phyloP scores from a whole-genome alignment of 2,329 filamentous ascomycete species.

The Verticillium tricorpus region DNA sequence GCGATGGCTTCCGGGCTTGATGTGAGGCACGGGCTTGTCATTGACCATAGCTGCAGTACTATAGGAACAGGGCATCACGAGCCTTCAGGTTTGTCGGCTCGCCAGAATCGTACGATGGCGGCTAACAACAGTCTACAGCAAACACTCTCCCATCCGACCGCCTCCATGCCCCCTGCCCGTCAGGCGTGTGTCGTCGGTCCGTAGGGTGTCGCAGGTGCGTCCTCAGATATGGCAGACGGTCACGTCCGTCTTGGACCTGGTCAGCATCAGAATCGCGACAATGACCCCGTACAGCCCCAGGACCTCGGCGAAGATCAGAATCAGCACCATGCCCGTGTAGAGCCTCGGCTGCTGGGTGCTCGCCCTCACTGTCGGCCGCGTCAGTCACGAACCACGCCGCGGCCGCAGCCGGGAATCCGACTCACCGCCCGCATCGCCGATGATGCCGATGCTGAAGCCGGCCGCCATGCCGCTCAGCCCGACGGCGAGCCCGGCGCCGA shows the following conservation, averaged over 20 bases:
- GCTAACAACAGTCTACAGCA: background rate
- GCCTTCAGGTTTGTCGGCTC: background rate
- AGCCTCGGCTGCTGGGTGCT: constrained; percentile 42
- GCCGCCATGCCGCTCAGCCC: constrained; percentile 40
- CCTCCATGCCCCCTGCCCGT: background rate
- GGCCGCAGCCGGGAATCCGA: too few species aligned
- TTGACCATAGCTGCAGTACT: background rate
- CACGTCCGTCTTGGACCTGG: constrained; percentile 31
- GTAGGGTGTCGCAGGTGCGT: constrained; percentile 13
- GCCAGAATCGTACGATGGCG: background rate
- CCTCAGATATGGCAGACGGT: constrained; percentile 25
- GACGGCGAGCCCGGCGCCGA: constrained; percentile 38
- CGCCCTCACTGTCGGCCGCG: constrained; percentile 30
- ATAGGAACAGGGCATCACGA: background rate
- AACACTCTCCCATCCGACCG: too few species aligned
- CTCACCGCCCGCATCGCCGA: constrained; percentile 40
- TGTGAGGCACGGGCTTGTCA: background rate
- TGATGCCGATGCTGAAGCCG: constrained; percentile 41
- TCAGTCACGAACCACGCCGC: background rate
- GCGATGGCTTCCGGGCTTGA: background rate
- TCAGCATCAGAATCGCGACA: constrained; percentile 44
- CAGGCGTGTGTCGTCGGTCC: background rate
- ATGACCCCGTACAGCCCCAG: constrained; percentile 42
- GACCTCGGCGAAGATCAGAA: constrained; percentile 43
- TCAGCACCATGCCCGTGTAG: constrained; percentile 42